Conservation (phyloP, 2,329 filamentous ascomycete genomes). For the Diaporthe sp. region DNA sequence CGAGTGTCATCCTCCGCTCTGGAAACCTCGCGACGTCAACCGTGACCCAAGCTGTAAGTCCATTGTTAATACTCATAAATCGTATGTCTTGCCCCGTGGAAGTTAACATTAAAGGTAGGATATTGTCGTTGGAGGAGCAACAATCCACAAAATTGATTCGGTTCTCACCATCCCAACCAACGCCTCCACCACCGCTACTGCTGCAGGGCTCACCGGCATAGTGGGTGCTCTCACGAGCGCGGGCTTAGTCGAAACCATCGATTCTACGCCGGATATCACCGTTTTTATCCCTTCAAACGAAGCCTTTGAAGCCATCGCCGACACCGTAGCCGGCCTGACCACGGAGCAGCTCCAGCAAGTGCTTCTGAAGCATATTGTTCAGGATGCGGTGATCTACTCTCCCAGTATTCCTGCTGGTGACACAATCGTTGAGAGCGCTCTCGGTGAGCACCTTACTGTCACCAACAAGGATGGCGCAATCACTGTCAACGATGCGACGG, state of each 20-base stretch:
- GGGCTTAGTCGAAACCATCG: not conserved
- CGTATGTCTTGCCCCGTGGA: rapidly evolving
- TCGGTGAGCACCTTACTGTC: constrained; percentile 14
- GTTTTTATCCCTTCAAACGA: constrained; percentile 26
- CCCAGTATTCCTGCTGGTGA: not conserved
- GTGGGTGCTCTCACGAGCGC: constrained; percentile 1
- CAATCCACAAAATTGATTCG: constrained; percentile 26
- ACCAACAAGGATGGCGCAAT: not conserved
- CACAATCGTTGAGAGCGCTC: not conserved
- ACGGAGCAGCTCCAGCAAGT: constrained; percentile 21
- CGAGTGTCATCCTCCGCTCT: constrained; percentile 23
- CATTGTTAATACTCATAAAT: not conserved
- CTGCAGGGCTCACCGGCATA: constrained; percentile 3
- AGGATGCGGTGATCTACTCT: not conserved
- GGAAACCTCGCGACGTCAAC: constrained; percentile 9
- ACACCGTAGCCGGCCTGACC: constrained; percentile 4
- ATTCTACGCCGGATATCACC: constrained; percentile 1
- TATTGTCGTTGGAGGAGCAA: constrained; percentile 13
- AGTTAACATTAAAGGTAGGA: not conserved
- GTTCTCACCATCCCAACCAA: constrained; percentile 27
- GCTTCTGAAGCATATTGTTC: constrained; percentile 7
- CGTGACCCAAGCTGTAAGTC: constrained; percentile 28
- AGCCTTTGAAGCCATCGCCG: constrained; percentile 13
- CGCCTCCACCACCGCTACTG: constrained; percentile 20
- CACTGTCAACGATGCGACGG: constrained; percentile 19